Evolutionary conservation across 768 basidiomycete species (phyloP).

Genomic region (Pleurotus djamor): DNA sequence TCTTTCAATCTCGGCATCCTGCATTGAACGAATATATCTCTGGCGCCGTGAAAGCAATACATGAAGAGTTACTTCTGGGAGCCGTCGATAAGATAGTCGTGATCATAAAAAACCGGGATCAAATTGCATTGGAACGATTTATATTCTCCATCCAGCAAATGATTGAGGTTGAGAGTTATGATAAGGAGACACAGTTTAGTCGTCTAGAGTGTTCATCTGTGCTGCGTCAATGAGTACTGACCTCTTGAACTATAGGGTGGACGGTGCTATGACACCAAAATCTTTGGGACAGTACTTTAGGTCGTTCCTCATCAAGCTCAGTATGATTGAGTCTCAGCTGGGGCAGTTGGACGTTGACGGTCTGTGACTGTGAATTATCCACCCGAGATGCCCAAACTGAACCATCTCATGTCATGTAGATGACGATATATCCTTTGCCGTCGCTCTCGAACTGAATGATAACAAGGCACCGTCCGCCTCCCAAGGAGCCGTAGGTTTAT

Average conservation of each 20-base stretch:
- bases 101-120: constrained; percentile 80
- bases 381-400: neutral
- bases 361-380: constrained; percentile 17
- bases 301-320: constrained; percentile 79
- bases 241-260: constrained; percentile 42
- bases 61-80: constrained; percentile 72
- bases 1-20: constrained; percentile 93
- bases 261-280: constrained; percentile 63
- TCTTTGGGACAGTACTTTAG: constrained; percentile 77
- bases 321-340: constrained; percentile 73
- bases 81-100: constrained; percentile 78
- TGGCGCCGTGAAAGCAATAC: constrained; percentile 80
- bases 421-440: constrained; percentile 79
- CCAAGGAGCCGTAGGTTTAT: constrained; percentile 37
- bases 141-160: constrained; percentile 86
- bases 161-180: constrained; percentile 66
- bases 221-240: neutral
- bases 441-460: constrained; percentile 80
- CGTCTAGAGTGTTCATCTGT: neutral
- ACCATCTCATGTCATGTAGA: neutral
- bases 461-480: constrained; percentile 53
- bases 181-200: constrained; percentile 65
- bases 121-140: constrained; percentile 85
- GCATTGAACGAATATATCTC: constrained; percentile 86
- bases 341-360: constrained; percentile 56